Percentiles rank a stretch among this genome's conserved stretches.
These are phyloP conservation scores for Zygosaccharomyces gambellarensis DNA, from an alignment of 805 yeast genomes.

Conservation along the genomic window DNA sequence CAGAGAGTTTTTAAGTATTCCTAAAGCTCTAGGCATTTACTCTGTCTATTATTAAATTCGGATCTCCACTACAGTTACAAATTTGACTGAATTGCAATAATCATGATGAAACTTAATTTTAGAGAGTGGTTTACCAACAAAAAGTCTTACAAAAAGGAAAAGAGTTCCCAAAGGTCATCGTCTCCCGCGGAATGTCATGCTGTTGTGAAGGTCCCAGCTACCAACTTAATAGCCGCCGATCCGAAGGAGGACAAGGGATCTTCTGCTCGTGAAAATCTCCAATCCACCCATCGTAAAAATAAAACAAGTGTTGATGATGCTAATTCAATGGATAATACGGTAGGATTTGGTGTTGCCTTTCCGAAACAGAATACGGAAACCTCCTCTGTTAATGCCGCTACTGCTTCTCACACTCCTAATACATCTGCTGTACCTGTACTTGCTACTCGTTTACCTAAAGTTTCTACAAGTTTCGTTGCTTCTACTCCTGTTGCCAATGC, in stretches of 20 bases:
- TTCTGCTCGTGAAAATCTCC: not conserved
- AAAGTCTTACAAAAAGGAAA: not conserved
- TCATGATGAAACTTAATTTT: not conserved
- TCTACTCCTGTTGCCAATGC: not conserved
- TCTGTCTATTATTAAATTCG: not conserved
- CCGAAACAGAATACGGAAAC: too few species aligned
- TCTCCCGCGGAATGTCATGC: not conserved
- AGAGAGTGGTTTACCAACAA: not conserved
- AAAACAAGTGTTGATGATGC: not conserved
- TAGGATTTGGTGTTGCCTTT: too few species aligned
- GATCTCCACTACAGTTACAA: not conserved
- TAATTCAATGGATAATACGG: not conserved
- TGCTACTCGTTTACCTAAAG: too few species aligned
- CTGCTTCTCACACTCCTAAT: too few species aligned
- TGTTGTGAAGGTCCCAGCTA: not conserved
- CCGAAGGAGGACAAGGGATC: not conserved
- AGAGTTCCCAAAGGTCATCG: not conserved
- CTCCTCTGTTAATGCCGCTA: too few species aligned
- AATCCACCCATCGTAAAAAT: not conserved
- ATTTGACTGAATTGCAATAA: not conserved
- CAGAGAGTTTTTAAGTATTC: not conserved
- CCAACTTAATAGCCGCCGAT: not conserved
- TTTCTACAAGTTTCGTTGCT: not conserved
- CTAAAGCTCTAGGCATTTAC: not conserved
- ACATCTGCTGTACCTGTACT: too few species aligned